Evolutionary conservation across 1,284 basidiomycete genomes (phyloP).

Genomic region (Boletus calvinii): DNA sequence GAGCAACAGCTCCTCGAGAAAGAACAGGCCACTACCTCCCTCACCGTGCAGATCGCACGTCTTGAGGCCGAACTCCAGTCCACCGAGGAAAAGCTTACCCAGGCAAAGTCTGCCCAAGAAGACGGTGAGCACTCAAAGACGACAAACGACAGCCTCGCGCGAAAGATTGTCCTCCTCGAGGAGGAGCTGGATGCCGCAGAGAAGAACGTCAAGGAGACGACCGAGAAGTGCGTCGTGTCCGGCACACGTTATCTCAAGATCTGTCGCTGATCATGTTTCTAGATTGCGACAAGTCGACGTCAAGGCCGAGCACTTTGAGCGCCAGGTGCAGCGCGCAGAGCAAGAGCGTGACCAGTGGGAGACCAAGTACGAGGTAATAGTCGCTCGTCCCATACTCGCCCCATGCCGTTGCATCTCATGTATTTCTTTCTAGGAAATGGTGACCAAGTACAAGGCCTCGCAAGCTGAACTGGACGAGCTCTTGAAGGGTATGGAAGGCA

Average conservation of each 20-base stretch:
- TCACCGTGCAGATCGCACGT: constrained; percentile 73
- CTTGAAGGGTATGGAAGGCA: constrained; percentile 75
- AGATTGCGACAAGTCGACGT: constrained; percentile 97
- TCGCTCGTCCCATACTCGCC: constrained; percentile 22
- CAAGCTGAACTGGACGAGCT: constrained; percentile 91
- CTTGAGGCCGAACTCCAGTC: constrained; percentile 78
- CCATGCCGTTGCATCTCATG: constrained; percentile 2
- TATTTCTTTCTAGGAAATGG: constrained; percentile 58
- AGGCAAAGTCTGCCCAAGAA: constrained; percentile 68
- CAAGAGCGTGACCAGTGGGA: constrained; percentile 94
- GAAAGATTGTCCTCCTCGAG: constrained; percentile 93
- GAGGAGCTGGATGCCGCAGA: constrained; percentile 95
- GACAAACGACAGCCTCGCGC: constrained; percentile 72
- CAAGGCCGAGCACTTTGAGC: constrained; percentile 98
- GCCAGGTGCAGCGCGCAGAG: constrained; percentile 85
- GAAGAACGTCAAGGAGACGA: constrained; percentile 96
- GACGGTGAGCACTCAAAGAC: constrained; percentile 77
- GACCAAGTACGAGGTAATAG: constrained; percentile 85
- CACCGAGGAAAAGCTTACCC: constrained; percentile 69
- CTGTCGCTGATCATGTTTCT: constrained; percentile 20
- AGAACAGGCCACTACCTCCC: constrained; percentile 88
- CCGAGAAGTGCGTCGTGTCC: constrained; percentile 80
- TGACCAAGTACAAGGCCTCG: constrained; percentile 72
- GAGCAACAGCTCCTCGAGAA: constrained; percentile 81
- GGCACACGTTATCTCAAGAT: constrained; percentile 12